A percentile compares a stretch with the other conserved stretches of the same genome.
These are phyloP conservation scores for Aspergillus ibericus DNA, from an alignment of 2,329 filamentous ascomycete genomes.

Conservation along the genomic window DNA sequence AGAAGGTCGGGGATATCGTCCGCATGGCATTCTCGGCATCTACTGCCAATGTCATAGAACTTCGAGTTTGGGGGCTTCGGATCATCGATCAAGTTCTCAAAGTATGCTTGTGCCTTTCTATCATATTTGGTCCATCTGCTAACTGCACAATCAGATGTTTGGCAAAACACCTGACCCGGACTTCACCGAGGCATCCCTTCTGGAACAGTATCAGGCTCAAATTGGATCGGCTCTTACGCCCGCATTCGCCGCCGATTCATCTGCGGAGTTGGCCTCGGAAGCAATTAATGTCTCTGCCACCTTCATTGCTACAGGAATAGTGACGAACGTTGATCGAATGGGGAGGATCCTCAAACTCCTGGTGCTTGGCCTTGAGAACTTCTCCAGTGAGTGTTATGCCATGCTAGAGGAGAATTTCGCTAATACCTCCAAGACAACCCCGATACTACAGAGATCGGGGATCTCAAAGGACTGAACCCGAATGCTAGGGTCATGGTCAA, in stretches of 20 bases:
- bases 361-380: constrained; percentile 87
- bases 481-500: constrained; percentile 99
- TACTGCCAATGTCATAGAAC: constrained; percentile 84
- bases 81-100: constrained; percentile 92
- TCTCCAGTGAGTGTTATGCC: constrained; percentile 60
- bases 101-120: constrained; percentile 33
- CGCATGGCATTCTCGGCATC: constrained; percentile 97
- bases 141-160: constrained; percentile 63
- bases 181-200: constrained; percentile 91
- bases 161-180: constrained; percentile 94
- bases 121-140: not conserved
- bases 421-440: constrained; percentile 54
- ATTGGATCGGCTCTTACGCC: constrained; percentile 96
- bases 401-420: not conserved
- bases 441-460: constrained; percentile 84
- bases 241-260: constrained; percentile 93
- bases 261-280: constrained; percentile 90
- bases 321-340: constrained; percentile 98
- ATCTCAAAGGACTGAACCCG: constrained; percentile 86
- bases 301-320: constrained; percentile 95
- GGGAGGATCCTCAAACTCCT: constrained; percentile 93
- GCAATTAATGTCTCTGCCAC: constrained; percentile 97
- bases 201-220: constrained; percentile 98
- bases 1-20: constrained; percentile 85
- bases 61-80: constrained; percentile 86